Evolutionary conservation across 305 asterid species (phyloP).

Genomic region (Solanum chacoense): DNA sequence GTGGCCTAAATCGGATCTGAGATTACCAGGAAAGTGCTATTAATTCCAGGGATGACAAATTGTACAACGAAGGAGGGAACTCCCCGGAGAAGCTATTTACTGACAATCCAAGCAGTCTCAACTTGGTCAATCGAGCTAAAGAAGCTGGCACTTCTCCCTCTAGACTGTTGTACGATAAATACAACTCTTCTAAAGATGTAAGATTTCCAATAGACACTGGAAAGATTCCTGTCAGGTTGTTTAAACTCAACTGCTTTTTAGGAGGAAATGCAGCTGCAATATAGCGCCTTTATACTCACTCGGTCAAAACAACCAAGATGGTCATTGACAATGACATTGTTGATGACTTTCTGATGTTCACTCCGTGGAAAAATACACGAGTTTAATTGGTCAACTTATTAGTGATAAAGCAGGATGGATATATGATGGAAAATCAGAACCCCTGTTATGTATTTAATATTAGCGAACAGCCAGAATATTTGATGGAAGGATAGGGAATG

Average conservation of each 20-base stretch:
- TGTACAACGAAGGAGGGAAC: slow-evolving; percentile 26
- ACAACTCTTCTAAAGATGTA: neutral
- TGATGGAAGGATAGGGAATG: neutral
- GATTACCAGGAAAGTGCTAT: slow-evolving; percentile 18
- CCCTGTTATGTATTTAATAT: neutral
- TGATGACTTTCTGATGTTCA: neutral
- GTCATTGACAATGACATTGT: neutral
- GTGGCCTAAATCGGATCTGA: slow-evolving; percentile 9
- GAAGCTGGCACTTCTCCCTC: slow-evolving; percentile 10
- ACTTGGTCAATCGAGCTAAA: slow-evolving; percentile 2
- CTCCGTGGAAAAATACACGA: neutral
- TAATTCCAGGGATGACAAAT: slow-evolving; percentile 19
- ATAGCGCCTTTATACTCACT: neutral
- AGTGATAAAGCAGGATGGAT: neutral
- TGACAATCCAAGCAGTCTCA: neutral
- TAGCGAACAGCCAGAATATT: neutral
- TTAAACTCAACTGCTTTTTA: neutral
- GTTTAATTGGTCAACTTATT: neutral
- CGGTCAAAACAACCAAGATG: neutral
- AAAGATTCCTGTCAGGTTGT: slow-evolving; percentile 7
- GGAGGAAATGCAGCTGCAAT: neutral
- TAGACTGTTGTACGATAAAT: neutral
- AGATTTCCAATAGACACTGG: slow-evolving; percentile 14
- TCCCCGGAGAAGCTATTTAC: slow-evolving; percentile 19
- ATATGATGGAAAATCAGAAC: neutral